These are phyloP conservation scores for Kondoa malvinella DNA, from an alignment of 768 basidiomycete genomes.

Conservation along the genomic window DNA sequence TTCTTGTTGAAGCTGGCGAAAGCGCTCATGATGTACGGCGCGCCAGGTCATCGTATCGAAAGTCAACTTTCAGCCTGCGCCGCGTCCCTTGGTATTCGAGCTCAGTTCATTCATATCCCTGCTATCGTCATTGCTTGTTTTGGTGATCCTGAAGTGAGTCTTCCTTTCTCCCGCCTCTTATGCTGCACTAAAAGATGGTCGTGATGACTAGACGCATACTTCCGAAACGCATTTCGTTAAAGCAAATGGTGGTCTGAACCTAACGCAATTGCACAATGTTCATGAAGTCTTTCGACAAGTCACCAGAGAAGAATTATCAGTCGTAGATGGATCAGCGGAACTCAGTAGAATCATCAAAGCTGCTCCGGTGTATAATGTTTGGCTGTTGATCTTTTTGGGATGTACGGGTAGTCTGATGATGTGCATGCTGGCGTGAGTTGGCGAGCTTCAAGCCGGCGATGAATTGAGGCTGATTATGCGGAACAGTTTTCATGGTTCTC, in stretches of 20 bases:
- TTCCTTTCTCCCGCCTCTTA: constrained; percentile 31
- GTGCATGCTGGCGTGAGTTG: constrained; percentile 59
- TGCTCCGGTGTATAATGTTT: constrained; percentile 45
- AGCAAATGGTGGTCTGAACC: constrained; percentile 41
- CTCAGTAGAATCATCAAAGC: constrained; percentile 47
- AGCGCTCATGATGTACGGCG: constrained; percentile 74
- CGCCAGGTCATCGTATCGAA: constrained; percentile 82
- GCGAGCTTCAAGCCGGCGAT: constrained; percentile 11
- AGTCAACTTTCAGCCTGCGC: constrained; percentile 74
- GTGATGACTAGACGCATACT: constrained; percentile 40
- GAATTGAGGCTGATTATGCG: constrained; percentile 26
- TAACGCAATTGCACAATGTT: constrained; percentile 66
- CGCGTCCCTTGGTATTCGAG: constrained; percentile 67
- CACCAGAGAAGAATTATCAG: constrained; percentile 76
- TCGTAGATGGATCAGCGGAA: constrained; percentile 49
- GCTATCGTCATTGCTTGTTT: constrained; percentile 47
- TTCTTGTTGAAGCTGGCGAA: constrained; percentile 70
- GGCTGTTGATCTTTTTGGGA: constrained; percentile 47
- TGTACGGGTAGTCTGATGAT: constrained; percentile 57
- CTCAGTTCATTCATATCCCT: constrained; percentile 69
- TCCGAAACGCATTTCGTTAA: constrained; percentile 76
- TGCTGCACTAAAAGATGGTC: constrained; percentile 24
- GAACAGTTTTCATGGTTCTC: constrained; percentile 28
- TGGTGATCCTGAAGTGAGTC: constrained; percentile 42
- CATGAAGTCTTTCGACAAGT: constrained; percentile 69